A percentile compares a stretch with the other conserved stretches of the same genome.
Evolutionary conservation across 371 early-diverging fungal species (phyloP).

Genomic region (Neoconidiobolus thromboides): DNA sequence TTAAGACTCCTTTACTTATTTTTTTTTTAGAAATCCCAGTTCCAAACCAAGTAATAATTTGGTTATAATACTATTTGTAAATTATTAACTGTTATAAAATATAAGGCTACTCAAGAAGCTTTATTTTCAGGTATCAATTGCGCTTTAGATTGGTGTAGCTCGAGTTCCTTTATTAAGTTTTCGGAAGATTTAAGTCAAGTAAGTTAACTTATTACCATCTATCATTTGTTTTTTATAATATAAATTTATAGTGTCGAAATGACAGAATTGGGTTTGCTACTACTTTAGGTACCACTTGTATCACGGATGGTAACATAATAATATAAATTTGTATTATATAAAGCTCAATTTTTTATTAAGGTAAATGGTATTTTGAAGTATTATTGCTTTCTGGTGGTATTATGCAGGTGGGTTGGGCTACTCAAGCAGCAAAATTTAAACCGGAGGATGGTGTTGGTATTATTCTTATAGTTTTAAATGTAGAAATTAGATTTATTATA

Average conservation of each 20-base stretch:
- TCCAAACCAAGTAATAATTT: neutral
- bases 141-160: neutral
- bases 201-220: too few relatives aligned
- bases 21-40: neutral
- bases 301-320: conserved; percentile 7
- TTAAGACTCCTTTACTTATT: neutral
- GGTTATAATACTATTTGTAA: neutral
- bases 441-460: conserved; percentile 43
- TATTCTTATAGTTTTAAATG: too few relatives aligned
- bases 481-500: too few relatives aligned
- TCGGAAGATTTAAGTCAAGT: neutral
- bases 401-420: conserved; percentile 57
- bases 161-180: neutral
- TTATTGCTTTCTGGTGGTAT: conserved; percentile 32
- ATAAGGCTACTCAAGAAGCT: neutral
- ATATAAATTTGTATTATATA: neutral
- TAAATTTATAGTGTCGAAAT: neutral
- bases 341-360: conserved; percentile 3
- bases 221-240: too few relatives aligned
- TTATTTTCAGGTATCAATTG: neutral
- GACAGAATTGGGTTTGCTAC: neutral
- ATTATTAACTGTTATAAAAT: too few relatives aligned
- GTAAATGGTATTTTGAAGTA: conserved; percentile 37
- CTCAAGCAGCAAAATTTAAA: conserved; percentile 23
- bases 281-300: neutral